Conservation (phyloP, 352 stramenopile species). For the Phytopythium montanum region DNA sequence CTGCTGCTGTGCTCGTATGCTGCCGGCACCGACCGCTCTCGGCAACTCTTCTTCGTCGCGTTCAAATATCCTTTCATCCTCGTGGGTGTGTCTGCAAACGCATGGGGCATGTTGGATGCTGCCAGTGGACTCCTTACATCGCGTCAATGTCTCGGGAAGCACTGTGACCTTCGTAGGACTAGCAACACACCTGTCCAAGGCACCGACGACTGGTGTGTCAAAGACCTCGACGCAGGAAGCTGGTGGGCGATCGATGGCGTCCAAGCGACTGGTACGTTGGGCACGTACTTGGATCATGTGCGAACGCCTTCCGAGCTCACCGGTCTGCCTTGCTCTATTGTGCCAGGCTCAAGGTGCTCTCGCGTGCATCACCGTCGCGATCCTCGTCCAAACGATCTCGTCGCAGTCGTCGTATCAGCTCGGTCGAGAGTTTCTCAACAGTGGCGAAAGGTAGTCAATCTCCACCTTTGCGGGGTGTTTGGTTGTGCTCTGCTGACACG, state of each 20-base stretch:
- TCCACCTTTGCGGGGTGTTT: too few relatives aligned
- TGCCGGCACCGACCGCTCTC: conserved; percentile 41
- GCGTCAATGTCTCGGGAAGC: conserved; percentile 1
- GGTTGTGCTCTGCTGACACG: neutral
- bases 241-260: conserved; percentile 1
- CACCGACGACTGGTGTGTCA: too few relatives aligned
- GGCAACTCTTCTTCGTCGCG: conserved; percentile 59
- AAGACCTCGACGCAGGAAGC: neutral
- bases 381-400: conserved; percentile 36
- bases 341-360: conserved; percentile 31
- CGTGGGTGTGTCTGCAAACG: neutral
- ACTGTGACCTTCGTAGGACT: conserved; percentile 57
- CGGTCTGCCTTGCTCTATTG: neutral
- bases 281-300: neutral
- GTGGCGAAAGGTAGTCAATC: conserved; percentile 34
- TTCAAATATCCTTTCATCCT: conserved; percentile 75
- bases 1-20: conserved; percentile 53
- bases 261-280: conserved; percentile 19
- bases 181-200: neutral
- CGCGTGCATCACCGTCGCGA: conserved; percentile 17
- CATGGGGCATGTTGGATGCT: neutral
- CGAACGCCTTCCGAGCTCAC: neutral
- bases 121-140: conserved; percentile 24
- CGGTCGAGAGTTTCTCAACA: conserved; percentile 26
- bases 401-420: conserved; percentile 45